Evolutionary conservation across 140 eudicot genomes (phyloP).

Genomic region (Cichorium intybus): DNA sequence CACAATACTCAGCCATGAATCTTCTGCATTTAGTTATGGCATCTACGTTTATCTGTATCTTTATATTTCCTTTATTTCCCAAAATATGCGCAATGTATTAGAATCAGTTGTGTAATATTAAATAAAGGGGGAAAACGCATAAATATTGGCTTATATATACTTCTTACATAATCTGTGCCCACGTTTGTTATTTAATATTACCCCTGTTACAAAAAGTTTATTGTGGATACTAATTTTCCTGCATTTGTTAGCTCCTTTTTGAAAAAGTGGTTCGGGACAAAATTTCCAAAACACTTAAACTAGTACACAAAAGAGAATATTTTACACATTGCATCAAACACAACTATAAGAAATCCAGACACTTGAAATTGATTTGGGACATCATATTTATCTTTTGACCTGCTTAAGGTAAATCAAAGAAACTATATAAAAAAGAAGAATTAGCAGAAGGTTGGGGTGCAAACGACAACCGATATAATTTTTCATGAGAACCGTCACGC

Average conservation of each 20-base stretch:
- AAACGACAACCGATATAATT: too few species aligned
- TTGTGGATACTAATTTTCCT: not conserved
- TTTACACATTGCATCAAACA: not conserved
- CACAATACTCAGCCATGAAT: slow-evolving; percentile 7
- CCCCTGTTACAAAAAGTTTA: too few species aligned
- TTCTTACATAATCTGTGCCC: not conserved
- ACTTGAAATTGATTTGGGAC: not conserved
- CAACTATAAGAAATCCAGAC: not conserved
- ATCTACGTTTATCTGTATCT: not conserved
- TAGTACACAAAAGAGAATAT: not conserved
- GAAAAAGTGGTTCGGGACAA: not conserved
- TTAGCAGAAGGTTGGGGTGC: too few species aligned
- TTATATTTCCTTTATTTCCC: not conserved
- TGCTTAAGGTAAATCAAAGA: not conserved
- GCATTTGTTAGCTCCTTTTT: not conserved
- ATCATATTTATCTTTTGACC: too few species aligned
- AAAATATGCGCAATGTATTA: not conserved
- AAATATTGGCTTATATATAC: not conserved
- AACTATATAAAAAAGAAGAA: too few species aligned
- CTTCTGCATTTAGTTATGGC: not conserved
- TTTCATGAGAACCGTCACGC: too few species aligned
- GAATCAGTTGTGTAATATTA: not conserved
- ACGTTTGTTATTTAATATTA: not conserved
- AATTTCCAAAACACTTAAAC: not conserved
- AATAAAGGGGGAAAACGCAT: not conserved